phyloP scores from a whole-genome alignment of 2,329 filamentous ascomycete genomes.

The Monosporascus sp. region DNA sequence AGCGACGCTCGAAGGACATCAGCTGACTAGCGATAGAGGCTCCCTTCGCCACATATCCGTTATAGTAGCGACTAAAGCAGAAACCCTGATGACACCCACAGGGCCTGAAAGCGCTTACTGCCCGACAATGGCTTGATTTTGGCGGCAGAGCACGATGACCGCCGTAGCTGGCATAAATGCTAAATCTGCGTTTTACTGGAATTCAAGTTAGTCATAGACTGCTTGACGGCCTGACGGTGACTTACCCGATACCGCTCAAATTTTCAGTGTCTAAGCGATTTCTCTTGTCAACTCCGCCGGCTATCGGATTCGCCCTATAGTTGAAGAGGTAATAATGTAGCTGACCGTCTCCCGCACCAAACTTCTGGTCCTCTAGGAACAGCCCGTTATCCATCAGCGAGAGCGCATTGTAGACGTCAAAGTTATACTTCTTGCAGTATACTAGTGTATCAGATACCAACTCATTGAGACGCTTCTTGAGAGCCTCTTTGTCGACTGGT shows the following conservation, averaged over 20 bases:
- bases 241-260: conserved; percentile 74
- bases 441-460: conserved; percentile 83
- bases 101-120: neutral
- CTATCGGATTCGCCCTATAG: conserved; percentile 81
- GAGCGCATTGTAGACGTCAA: conserved; percentile 95
- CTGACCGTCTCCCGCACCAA: conserved; percentile 88
- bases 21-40: no score
- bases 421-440: conserved; percentile 74
- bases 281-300: conserved; percentile 74
- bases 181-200: conserved; percentile 27
- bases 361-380: conserved; percentile 91
- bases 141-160: neutral
- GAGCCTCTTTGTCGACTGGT: conserved; percentile 47
- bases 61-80: neutral
- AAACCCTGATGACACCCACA: neutral
- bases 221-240: conserved; percentile 65
- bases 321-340: conserved; percentile 98
- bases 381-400: conserved; percentile 90
- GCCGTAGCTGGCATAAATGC: neutral
- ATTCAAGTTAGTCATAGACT: conserved; percentile 12
- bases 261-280: conserved; percentile 73
- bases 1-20: no score
- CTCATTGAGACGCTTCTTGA: conserved; percentile 75
- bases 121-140: neutral
- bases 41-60: neutral